Conservation (phyloP, 1,284 basidiomycete genomes). For the Apiotrichum montevideense region DNA sequence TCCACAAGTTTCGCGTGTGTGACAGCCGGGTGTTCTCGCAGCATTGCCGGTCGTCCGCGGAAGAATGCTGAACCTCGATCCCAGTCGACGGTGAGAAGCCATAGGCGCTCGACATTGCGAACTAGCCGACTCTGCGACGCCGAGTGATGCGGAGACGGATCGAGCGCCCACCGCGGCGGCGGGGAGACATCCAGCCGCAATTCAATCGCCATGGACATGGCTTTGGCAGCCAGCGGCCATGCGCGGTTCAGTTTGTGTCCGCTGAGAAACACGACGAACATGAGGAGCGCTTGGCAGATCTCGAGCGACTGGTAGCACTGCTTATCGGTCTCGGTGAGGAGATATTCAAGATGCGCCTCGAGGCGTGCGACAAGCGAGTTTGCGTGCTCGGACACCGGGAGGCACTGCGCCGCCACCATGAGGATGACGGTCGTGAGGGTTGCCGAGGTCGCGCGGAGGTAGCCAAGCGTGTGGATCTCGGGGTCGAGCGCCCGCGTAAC, state of each 20-base stretch:
- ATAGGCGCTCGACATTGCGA: conserved; percentile 15
- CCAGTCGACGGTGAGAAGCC: conserved; percentile 14
- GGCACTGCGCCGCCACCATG: conserved; percentile 13
- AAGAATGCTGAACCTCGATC: conserved; percentile 15
- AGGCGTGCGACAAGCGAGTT: conserved; percentile 12
- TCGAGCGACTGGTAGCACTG: conserved; percentile 16
- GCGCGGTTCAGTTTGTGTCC: conserved; percentile 3
- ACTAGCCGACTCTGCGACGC: not conserved
- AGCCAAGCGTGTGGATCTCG: conserved; percentile 13
- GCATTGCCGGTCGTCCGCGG: conserved; percentile 9
- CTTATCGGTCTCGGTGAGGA: conserved; percentile 7
- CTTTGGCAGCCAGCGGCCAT: conserved; percentile 4
- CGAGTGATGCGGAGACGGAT: not conserved
- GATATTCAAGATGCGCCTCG: conserved; percentile 16
- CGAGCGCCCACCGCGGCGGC: conserved; percentile 8
- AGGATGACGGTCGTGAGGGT: conserved; percentile 10
- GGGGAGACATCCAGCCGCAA: conserved; percentile 13
- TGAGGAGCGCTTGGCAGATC: conserved; percentile 17
- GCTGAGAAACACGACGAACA: conserved; percentile 1
- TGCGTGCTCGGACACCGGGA: conserved; percentile 18
- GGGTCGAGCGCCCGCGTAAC: conserved; percentile 14
- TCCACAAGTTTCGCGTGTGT: not conserved
- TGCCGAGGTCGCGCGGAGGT: conserved; percentile 13
- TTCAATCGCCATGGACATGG: conserved; percentile 14
- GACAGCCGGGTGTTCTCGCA: conserved; percentile 6